phyloP scores from a whole-genome alignment of 2,329 filamentous ascomycete genomes.

The Neurospora crassa region DNA sequence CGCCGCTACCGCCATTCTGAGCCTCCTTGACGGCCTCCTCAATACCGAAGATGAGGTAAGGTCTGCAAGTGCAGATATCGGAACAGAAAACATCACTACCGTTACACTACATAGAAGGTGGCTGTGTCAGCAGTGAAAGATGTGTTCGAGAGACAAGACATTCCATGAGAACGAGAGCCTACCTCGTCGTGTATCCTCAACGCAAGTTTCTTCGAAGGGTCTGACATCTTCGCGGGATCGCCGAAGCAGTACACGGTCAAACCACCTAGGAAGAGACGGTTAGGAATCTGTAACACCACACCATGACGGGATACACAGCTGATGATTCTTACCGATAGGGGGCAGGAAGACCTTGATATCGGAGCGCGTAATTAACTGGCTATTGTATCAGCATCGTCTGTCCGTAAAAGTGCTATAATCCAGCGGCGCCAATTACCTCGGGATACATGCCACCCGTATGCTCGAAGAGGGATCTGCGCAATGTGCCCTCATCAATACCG shows the following conservation, averaged over 20 bases:
- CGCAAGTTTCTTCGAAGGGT: conserved; percentile 70
- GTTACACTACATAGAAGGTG: conserved; percentile 53
- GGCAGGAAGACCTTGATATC: conserved; percentile 95
- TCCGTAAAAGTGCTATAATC: not conserved
- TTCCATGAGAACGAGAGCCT: conserved; percentile 11
- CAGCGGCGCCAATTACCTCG: conserved; percentile 40
- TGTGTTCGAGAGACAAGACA: not conserved
- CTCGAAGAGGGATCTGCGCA: conserved; percentile 84
- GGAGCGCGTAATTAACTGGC: conserved; percentile 72
- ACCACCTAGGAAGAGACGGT: conserved; percentile 43
- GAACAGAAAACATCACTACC: conserved; percentile 96
- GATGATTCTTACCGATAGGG: conserved; percentile 58
- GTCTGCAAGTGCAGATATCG: conserved; percentile 93
- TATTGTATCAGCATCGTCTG: conserved; percentile 8
- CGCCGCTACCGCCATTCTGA: conserved; percentile 83
- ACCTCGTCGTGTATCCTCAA: conserved; percentile 69
- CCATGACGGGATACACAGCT: not conserved
- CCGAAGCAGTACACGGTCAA: conserved; percentile 97
- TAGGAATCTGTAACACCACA: conserved; percentile 2
- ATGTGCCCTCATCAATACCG: conserved; percentile 81
- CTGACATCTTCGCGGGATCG: conserved; percentile 86
- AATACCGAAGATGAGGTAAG: conserved; percentile 93
- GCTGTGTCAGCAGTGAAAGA: conserved; percentile 7
- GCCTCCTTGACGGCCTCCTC: conserved; percentile 97
- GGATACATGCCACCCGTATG: conserved; percentile 94